Base-by-base conservation (phyloP, 768 basidiomycete species). In the Tulasnella sp. region DNA sequence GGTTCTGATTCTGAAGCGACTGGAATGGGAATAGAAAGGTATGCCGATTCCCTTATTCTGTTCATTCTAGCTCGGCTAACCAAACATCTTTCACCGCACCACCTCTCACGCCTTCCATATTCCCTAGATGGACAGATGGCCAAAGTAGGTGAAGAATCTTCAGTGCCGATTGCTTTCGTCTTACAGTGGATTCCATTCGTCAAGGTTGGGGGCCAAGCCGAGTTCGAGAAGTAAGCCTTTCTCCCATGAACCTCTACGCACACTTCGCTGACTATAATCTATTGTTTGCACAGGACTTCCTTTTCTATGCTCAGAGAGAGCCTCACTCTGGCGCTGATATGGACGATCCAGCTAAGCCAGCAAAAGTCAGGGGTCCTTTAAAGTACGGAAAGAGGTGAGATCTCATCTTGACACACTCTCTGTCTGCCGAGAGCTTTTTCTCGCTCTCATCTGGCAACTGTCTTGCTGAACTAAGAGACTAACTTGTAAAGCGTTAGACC, bases 11-110 rank as follows among this genome's bases (percentile, higher is more conserved):
- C 35, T 22, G 51, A 53, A 53, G 51, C 51, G 25, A 37, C 40
- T n/a, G 51, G 51, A 16, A 53, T 53, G 51, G 51, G 51, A 15
- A 51, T 51, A 45, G 42, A 46, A 53, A 33, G 42, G 42, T 53
- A 4, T 34, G 51, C 40, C 24, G 16, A 15, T 19, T 19, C 12
- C 19, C 12, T 35, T 35, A 19, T 35, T 35, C 34, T 19, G n/a
- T n/a, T 20, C 20, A 15, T 45, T 45, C 16, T 10, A 10, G 22
- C 16, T 15, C 43, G 19, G 15, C 19, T 45, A 15, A 27, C 43
- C 41, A 45, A 6, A 25, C 8, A 20, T 45, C 16, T 45, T 24
- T 29, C 31, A 16, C 6, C 27, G 16, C 31, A 7, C 27, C 6
- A 6, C 43, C 5, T 20, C 12, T 24, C 22, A 28, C 39, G 34